Base-by-base conservation (phyloP, 352 stramenopile genomes). In the Phytopythium mirpurense region DNA sequence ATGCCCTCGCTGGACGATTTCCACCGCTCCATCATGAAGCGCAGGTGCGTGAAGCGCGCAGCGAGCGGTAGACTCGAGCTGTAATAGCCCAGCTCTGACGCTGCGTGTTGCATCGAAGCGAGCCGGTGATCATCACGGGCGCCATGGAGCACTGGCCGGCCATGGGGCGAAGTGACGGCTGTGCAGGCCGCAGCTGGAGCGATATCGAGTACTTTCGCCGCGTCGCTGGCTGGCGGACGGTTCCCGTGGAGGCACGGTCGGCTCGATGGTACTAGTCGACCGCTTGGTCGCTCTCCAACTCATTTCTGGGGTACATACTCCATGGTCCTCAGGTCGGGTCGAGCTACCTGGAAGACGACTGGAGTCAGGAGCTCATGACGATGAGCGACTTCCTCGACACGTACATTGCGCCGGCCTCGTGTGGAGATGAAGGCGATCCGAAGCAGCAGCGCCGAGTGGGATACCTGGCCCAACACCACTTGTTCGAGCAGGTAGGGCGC, bases 381-480 rank as follows among this genome's bases (percentile, higher is more conserved):
- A 37, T 93, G 44, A 88, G 84, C 48, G 75, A 83, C 36, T 93
- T 93, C 51, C 66, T 93, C 10, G 80, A 93, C 62, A 56, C 54
- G 26, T 63, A 74, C 65, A 85, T 87, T 31, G 32, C 64, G n/a
- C 46, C 50, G n/a, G n/a, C 23, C 19, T 11, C 10, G 35, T 9
- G 23, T 26, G 4, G 16, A 24, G 38, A 61, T 40, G 21, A 27
- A 19, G 29, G 29, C 29, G 5, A 32, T 32, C 5, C 29, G 29
- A 32, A 31, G 3, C 62, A 60, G 40, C 40, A 27, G 36, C 21
- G 38, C 19, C 21, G 12, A 23, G 50, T 79, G 5, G 87, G 79
- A 5, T 97, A 97, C 52, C 59, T 97, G 35, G 88, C 88, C 0
- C 88, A 97, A 61, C 86, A 97, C 38, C 72, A 88, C 51, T 77